These are phyloP conservation scores for Saccharomycopsis sp. DNA, from an alignment of 805 yeast species.

Conservation along the genomic window DNA sequence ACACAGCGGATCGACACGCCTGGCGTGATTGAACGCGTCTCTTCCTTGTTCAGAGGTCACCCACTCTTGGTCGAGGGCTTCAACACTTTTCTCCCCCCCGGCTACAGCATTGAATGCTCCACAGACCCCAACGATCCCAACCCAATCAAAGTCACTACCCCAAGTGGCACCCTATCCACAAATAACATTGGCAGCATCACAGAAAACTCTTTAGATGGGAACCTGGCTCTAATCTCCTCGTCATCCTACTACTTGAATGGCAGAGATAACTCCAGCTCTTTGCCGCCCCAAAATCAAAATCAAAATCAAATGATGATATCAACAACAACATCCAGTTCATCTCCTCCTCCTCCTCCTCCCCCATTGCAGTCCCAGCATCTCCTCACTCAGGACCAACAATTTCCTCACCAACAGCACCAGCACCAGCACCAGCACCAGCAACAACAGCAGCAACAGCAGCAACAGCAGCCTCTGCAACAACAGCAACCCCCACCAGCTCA, in stretches of 20 bases:
- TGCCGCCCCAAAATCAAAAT: too few species aligned
- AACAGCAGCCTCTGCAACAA: background rate
- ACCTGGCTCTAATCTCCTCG: background rate
- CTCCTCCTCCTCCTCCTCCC: too few species aligned
- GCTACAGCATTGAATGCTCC: conserved; percentile 89
- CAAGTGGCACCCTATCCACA: conserved; percentile 27
- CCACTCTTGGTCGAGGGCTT: conserved; percentile 93
- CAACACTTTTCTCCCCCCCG: conserved; percentile 95
- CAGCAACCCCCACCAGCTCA: background rate
- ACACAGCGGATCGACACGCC: conserved; percentile 95
- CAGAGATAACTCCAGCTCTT: too few species aligned
- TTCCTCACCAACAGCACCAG: too few species aligned
- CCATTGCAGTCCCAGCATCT: too few species aligned
- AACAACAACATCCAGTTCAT: too few species aligned
- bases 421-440: too few species aligned
- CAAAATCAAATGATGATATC: too few species aligned
- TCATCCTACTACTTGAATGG: background rate
- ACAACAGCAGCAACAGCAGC: conserved; percentile 1
- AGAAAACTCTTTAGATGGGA: background rate
- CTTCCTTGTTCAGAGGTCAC: conserved; percentile 84
- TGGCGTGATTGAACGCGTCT: conserved; percentile 94
- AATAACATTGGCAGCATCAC: background rate
- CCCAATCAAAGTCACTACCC: conserved; percentile 91
- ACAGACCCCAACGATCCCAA: conserved; percentile 81
- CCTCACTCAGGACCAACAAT: too few species aligned